Conservation (phyloP, 2,329 filamentous ascomycete genomes). For the Aureobasidium sp. region DNA sequence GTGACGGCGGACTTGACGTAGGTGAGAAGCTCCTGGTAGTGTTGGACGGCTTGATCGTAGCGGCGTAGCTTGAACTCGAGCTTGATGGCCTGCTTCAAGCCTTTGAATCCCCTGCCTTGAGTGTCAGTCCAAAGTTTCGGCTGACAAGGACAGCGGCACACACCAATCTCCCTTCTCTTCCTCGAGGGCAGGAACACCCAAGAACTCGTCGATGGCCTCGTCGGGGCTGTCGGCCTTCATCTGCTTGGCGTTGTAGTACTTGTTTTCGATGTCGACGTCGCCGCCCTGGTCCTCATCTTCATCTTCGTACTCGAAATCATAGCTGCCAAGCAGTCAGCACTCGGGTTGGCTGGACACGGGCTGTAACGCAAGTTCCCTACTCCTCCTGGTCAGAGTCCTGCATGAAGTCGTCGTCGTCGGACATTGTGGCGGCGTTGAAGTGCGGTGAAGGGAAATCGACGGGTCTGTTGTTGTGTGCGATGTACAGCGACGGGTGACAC, state of each 20-base stretch:
- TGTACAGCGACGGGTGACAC: neutral
- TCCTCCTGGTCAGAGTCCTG: slow-evolving; percentile 83
- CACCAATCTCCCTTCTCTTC: slow-evolving; percentile 90
- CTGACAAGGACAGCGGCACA: slow-evolving; percentile 8
- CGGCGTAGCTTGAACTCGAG: slow-evolving; percentile 86
- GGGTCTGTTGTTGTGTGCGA: neutral
- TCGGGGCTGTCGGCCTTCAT: slow-evolving; percentile 80
- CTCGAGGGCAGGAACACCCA: slow-evolving; percentile 78
- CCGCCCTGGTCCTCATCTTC: slow-evolving; percentile 80
- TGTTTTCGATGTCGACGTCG: slow-evolving; percentile 95
- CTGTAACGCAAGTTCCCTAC: slow-evolving; percentile 37
- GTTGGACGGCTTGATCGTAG: slow-evolving; percentile 81
- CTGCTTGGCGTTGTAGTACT: slow-evolving; percentile 99
- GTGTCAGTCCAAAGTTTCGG: neutral
- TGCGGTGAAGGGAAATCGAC: neutral
- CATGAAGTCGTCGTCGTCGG: slow-evolving; percentile 86
- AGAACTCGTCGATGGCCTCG: slow-evolving; percentile 83
- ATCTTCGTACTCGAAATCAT: slow-evolving; percentile 97
- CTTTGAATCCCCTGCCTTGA: slow-evolving; percentile 75
- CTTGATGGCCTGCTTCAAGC: slow-evolving; percentile 95
- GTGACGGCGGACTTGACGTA: slow-evolving; percentile 97
- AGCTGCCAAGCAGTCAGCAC: slow-evolving; percentile 42
- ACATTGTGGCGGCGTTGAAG: slow-evolving; percentile 47
- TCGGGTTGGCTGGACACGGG: neutral
- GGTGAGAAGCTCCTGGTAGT: slow-evolving; percentile 90